Conservation (phyloP, 2,329 filamentous ascomycete genomes). For the Epichloe glyceriae region DNA sequence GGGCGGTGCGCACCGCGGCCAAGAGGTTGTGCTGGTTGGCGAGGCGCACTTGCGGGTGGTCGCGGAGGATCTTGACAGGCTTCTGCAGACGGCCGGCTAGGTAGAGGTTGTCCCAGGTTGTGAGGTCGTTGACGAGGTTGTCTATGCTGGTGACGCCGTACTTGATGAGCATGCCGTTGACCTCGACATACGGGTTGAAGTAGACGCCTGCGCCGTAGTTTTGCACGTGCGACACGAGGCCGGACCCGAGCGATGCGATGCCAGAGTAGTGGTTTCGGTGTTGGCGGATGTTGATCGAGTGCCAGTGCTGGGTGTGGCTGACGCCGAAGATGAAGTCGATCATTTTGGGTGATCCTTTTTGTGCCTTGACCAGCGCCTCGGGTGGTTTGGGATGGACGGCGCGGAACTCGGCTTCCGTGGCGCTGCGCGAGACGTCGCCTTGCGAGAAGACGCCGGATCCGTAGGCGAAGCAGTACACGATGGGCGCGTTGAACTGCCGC, state of each 20-base stretch:
- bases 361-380: constrained; percentile 66
- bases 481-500: constrained; percentile 84
- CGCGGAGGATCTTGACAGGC: constrained; percentile 91
- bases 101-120: constrained; percentile 87
- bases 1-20: constrained; percentile 77
- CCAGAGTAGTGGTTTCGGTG: constrained; percentile 88
- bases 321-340: constrained; percentile 98
- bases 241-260: constrained; percentile 72
- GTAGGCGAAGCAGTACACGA: constrained; percentile 94
- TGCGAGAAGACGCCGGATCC: constrained; percentile 95
- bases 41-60: constrained; percentile 81
- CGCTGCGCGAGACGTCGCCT: constrained; percentile 34
- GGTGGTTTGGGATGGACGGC: constrained; percentile 74
- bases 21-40: constrained; percentile 94
- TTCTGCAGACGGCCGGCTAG: constrained; percentile 94
- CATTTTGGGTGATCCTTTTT: constrained; percentile 84
- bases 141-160: constrained; percentile 94
- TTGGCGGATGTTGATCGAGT: constrained; percentile 79
- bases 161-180: constrained; percentile 94
- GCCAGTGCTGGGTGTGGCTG: constrained; percentile 90
- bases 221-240: constrained; percentile 71
- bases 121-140: constrained; percentile 75
- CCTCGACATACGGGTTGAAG: constrained; percentile 89
- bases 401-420: constrained; percentile 42
- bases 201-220: constrained; percentile 93